phyloP scores from a whole-genome alignment of 2,329 filamentous ascomycete species.

The Ambrosiella cleistominuta region DNA sequence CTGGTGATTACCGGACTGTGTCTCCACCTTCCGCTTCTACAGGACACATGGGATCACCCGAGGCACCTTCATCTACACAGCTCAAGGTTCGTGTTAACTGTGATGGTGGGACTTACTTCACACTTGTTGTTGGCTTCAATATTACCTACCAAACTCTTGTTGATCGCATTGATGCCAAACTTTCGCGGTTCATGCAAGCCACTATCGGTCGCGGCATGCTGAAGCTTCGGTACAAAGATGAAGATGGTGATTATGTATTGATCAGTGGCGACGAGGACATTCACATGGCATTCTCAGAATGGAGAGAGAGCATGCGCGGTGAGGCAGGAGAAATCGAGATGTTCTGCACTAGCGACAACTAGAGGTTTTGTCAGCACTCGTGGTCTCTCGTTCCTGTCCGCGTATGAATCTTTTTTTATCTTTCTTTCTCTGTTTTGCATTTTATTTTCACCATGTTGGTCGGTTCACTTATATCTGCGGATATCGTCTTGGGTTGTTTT shows the following conservation, averaged over 20 bases:
- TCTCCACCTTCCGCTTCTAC: conserved; percentile 25
- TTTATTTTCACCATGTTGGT: conserved; percentile 4
- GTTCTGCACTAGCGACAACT: conserved; percentile 47
- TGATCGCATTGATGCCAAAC: conserved; percentile 89
- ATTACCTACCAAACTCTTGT: conserved; percentile 88
- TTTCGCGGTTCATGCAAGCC: conserved; percentile 68
- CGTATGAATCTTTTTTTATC: conserved; percentile 1
- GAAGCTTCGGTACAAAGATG: conserved; percentile 77
- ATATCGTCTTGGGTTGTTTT: not conserved
- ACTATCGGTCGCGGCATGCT: conserved; percentile 69
- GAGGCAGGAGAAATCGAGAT: conserved; percentile 81
- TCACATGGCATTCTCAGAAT: conserved; percentile 85
- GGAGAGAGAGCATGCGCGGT: conserved; percentile 52
- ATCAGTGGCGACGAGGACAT: conserved; percentile 95
- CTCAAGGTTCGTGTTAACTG: conserved; percentile 93
- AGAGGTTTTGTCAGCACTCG: conserved; percentile 10
- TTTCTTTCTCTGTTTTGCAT: conserved; percentile 2
- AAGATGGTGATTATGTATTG: conserved; percentile 81
- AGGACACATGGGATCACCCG: conserved; percentile 22
- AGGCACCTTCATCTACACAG: conserved; percentile 49
- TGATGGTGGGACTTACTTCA: conserved; percentile 70
- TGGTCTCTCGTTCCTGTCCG: not conserved
- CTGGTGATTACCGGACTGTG: conserved; percentile 26
- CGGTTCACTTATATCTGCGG: conserved; percentile 2
- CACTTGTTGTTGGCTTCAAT: conserved; percentile 87